Evolutionary conservation across 176 grass and related monocot genomes (phyloP).

Genomic region (Luzula sylvatica): DNA sequence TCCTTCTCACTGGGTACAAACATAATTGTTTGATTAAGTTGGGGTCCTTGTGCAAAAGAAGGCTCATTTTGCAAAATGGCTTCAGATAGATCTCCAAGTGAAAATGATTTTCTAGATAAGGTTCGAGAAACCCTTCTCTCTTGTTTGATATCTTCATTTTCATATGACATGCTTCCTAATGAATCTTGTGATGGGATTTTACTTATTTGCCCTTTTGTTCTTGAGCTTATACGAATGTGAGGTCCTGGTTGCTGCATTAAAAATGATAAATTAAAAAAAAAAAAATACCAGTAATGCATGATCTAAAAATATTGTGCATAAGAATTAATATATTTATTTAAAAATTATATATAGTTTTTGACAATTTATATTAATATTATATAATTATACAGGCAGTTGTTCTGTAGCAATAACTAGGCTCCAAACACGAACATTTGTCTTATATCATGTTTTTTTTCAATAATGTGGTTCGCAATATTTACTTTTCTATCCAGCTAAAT

Average conservation of each 20-base stretch:
- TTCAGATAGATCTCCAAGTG: slow-evolving; percentile 22
- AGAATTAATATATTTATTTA: slow-evolving; percentile 7
- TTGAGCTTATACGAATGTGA: neutral
- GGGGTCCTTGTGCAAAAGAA: slow-evolving; percentile 3
- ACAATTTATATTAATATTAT: neutral
- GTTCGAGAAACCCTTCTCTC: slow-evolving; percentile 14
- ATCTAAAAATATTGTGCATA: too few relatives aligned
- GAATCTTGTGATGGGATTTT: slow-evolving; percentile 20
- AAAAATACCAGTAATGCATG: too few relatives aligned
- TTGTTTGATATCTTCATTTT: slow-evolving; percentile 19
- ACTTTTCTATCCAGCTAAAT: too few relatives aligned
- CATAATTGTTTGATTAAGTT: slow-evolving; percentile 2
- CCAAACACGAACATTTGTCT: too few relatives aligned
- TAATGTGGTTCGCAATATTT: too few relatives aligned
- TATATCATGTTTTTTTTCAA: too few relatives aligned
- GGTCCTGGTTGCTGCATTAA: slow-evolving; percentile 21
- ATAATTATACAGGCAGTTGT: too few relatives aligned
- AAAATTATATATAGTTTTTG: neutral
- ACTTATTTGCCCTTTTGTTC: neutral
- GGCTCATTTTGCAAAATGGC: slow-evolving; percentile 20
- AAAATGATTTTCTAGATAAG: slow-evolving; percentile 30
- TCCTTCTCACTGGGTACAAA: slow-evolving; percentile 3
- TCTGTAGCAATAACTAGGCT: too few relatives aligned
- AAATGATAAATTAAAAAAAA: slow-evolving; percentile 2
- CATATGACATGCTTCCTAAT: slow-evolving; percentile 19